Evolutionary conservation across 176 grass and related monocot species (phyloP), one percentile per base, ranked within the genome.

Genomic region (Cenchrus americanus): DNA sequence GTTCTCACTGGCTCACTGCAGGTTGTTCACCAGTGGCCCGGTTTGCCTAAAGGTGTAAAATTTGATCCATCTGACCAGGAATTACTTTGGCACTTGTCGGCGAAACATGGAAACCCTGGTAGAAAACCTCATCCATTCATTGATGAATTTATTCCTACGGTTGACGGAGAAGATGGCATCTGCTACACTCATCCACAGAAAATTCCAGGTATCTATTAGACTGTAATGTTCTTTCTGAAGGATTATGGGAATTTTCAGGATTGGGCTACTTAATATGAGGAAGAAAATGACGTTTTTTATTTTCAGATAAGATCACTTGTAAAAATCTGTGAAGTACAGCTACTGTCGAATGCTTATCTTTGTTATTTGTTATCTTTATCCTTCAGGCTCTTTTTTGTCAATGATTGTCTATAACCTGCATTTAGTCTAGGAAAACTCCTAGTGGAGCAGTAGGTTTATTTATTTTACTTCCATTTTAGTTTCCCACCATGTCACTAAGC

Each of bases 21-120:
- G 96, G 93, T 98, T 84, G 89, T 94, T 81, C 86, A 98, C 68
- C 82, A 95, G 5, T 98, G 93, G 96, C 96, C 93, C 42, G 96
- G 96, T 84, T 94, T 98, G 85, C 96, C 96, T 27, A 90, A 90
- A 83, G 93, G 96, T 74, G 96, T 98, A 74, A 98, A 98, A 71
- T 98, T 98, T 81, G 96, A 96, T 83, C 93, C 96, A 37, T 86
- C 93, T 61, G 96, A 98, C 78, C 91, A 94, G 83, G 96, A 98
- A 77, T 61, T 98, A 77, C 76, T 96, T 51, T 92, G 86, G 85
- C 96, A 98, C 90, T 90, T 98, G 83, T 47, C 90, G 7, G 89
- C 89, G 75, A 98, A 98, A 82, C 82, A 88, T 76, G 84, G 86
- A n/a, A 76, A 78, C 78, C 18, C 17, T 53, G 80, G 83, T 78